Base-by-base conservation (phyloP, 2,329 filamentous ascomycete genomes). In the Arthrobotrys iridis region DNA sequence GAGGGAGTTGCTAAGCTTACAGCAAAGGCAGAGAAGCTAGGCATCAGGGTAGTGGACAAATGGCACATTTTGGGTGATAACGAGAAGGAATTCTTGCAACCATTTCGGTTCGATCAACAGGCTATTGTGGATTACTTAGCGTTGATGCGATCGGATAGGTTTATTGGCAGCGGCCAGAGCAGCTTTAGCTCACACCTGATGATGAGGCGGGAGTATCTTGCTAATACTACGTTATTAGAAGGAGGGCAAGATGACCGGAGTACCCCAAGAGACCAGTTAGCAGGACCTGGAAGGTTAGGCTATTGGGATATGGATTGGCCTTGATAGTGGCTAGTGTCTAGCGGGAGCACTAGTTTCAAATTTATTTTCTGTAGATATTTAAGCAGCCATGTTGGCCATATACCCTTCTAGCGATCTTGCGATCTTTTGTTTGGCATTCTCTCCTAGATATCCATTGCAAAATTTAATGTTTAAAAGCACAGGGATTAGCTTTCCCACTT, bases 21-120 rank as follows among this genome's bases (percentile, higher is more conserved):
- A 1, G 13, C 18, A 24, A 43, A 55, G 46, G 85, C 84, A 1
- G 85, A 83, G 1, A 84, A 84, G 0, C 76, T 81, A 5, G 79
- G 80, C 10, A 79, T 84, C 77, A 79, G 68, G n/a, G 81, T 84
- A 0, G 65, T 82, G 2, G 83, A 82, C 45, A 85, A 85, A 78
- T 77, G 79, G 13, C 80, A 83, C 33, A 77, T 85, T 1, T 77
- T 85, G 6, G 59, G 77, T 0, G 78, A 77, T 13, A 68, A 78
- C 1, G 82, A 83, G 18, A 78, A 82, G 4, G 78, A 80, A 15
- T 80, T 80, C 62, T 79, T 85, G 1, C 76, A 82, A 11, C 75
- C 79, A 1, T 78, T 84, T 13, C 84, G 80, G 22, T 85, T 83
- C 83, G 83, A 85, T 77, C 83, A 85, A 78, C 83, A 84, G 75